Conservation (phyloP, 2,329 filamentous ascomycete species). For the Xylariaceae sp. region DNA sequence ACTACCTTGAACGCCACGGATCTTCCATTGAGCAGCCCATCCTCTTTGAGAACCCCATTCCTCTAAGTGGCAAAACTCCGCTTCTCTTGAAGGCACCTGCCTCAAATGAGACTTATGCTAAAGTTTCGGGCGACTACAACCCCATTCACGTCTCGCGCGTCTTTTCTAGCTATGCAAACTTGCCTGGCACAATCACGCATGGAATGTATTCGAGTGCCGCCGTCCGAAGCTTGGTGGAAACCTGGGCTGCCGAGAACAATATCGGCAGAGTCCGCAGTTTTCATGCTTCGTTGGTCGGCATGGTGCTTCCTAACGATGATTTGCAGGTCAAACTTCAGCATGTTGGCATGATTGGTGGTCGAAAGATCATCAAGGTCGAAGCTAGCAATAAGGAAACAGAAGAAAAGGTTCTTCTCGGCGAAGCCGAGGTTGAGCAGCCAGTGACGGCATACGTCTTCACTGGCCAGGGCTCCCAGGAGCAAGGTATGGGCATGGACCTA, state of each 20-base stretch:
- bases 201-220: constrained; percentile 99
- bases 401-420: constrained; percentile 92
- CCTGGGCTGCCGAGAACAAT: constrained; percentile 98
- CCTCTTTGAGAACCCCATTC: constrained; percentile 96
- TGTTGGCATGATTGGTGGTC: constrained; percentile 94
- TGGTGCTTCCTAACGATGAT: constrained; percentile 96
- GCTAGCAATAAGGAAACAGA: constrained; percentile 94
- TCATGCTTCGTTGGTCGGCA: constrained; percentile 94
- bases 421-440: constrained; percentile 97
- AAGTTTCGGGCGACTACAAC: constrained; percentile 98
- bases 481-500: constrained; percentile 99
- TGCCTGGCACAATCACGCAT: constrained; percentile 97
- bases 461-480: constrained; percentile 96
- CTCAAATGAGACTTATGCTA: constrained; percentile 97
- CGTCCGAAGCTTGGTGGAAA: constrained; percentile 94
- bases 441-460: constrained; percentile 98
- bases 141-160: constrained; percentile 98
- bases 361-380: constrained; percentile 99
- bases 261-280: constrained; percentile 96
- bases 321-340: constrained; percentile 96
- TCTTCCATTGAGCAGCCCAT: constrained; percentile 94
- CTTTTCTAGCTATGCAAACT: constrained; percentile 92
- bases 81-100: constrained; percentile 88
- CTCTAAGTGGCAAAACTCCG: constrained; percentile 88
- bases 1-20: constrained; percentile 92